phyloP scores from a whole-genome alignment of 148 eudicot genomes.

The Rhododendron molle region DNA sequence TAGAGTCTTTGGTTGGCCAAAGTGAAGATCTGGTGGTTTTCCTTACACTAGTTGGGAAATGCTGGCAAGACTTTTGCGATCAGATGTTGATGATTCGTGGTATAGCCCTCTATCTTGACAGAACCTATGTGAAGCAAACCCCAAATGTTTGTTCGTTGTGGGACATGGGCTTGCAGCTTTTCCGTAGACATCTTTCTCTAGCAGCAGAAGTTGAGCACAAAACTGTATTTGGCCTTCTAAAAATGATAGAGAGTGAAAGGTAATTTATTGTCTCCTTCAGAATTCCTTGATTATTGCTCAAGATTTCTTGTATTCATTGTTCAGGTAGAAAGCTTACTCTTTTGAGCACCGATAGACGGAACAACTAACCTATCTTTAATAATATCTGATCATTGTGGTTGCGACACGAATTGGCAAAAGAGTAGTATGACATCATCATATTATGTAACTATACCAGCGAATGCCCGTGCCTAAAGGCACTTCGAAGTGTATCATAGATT shows the following conservation, averaged over 20 bases:
- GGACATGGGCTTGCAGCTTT: conserved; percentile 99
- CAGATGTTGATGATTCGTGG: conserved; percentile 98
- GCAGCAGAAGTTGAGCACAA: conserved; percentile 95
- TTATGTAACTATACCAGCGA: neutral
- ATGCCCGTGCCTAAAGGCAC: too few species aligned
- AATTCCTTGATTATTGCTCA: neutral
- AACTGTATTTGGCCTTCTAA: conserved; percentile 87
- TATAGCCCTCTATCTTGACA: conserved; percentile 91
- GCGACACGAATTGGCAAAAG: neutral
- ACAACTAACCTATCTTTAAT: neutral
- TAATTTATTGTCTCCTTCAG: conserved; percentile 21
- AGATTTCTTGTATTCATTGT: neutral
- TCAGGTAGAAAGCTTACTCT: neutral
- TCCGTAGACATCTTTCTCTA: conserved; percentile 74
- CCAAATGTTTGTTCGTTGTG: conserved; percentile 82
- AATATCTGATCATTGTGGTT: neutral
- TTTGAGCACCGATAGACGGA: neutral
- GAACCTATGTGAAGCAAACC: conserved; percentile 91
- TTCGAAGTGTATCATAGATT: too few species aligned
- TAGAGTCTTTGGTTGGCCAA: conserved; percentile 82
- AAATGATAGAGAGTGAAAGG: conserved; percentile 97
- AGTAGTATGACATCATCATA: neutral
- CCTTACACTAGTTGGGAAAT: conserved; percentile 79
- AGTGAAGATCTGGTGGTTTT: conserved; percentile 92
- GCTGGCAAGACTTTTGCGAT: conserved; percentile 98